These are phyloP conservation scores for Zelopaecilomyces penicillatus DNA, from an alignment of 2,329 filamentous ascomycete genomes.

Conservation along the genomic window DNA sequence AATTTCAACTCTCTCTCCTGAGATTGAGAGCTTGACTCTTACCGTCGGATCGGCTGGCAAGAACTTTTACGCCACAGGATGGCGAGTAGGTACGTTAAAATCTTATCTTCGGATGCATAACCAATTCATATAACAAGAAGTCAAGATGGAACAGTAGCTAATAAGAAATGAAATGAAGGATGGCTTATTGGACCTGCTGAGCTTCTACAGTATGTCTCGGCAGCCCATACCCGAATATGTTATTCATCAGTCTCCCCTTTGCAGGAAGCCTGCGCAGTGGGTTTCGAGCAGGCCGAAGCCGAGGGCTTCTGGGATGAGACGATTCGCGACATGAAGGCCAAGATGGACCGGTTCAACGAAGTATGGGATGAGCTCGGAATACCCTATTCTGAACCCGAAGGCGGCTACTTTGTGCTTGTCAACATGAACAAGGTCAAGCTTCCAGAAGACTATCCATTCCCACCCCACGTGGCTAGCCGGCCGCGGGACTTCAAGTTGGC, in stretches of 20 bases:
- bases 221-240: constrained; percentile 92
- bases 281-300: constrained; percentile 81
- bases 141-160: neutral
- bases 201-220: constrained; percentile 82
- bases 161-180: constrained; percentile 32
- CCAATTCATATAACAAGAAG: neutral
- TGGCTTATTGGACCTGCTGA: constrained; percentile 88
- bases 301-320: constrained; percentile 82
- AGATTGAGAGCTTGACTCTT: constrained; percentile 78
- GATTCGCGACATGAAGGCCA: constrained; percentile 78
- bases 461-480: constrained; percentile 73
- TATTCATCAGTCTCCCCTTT: constrained; percentile 89
- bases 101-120: neutral
- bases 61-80: constrained; percentile 96
- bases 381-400: constrained; percentile 86
- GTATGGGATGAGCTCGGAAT: constrained; percentile 68
- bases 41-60: constrained; percentile 96
- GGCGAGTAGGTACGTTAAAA: constrained; percentile 60
- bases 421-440: constrained; percentile 85
- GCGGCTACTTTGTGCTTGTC: constrained; percentile 93
- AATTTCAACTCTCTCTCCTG: constrained; percentile 81
- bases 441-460: constrained; percentile 79
- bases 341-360: constrained; percentile 79
- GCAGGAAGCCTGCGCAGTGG: constrained; percentile 89
- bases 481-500: constrained; percentile 89